phyloP scores from a whole-genome alignment of 176 grass and related monocot genomes.

The Zea luxurians region DNA sequence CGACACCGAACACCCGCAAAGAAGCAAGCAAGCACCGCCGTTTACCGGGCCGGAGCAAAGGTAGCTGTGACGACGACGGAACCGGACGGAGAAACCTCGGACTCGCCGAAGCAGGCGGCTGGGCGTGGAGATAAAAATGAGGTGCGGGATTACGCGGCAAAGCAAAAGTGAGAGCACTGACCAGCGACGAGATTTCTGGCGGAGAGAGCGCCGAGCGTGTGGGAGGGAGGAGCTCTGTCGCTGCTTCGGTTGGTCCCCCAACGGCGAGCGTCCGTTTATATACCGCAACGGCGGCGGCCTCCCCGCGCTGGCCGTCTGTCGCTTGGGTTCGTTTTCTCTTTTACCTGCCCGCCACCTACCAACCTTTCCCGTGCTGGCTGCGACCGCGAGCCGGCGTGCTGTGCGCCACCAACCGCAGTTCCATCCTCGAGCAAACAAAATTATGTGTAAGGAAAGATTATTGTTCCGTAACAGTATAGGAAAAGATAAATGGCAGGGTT shows the following conservation, averaged over 20 bases:
- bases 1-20: background rate
- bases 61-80: background rate
- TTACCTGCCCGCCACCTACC: conserved; percentile 35
- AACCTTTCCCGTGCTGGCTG: conserved; percentile 21
- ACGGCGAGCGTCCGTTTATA: conserved; percentile 21
- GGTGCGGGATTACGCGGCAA: no score
- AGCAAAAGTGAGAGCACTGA: conserved; percentile 17
- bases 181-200: conserved; percentile 29
- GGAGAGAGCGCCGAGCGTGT: background rate
- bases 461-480: background rate
- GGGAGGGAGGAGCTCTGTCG: background rate
- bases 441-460: no score
- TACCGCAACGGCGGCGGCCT: conserved; percentile 36
- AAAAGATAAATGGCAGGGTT: no score
- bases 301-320: background rate
- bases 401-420: conserved; percentile 38
- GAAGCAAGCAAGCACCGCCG: background rate
- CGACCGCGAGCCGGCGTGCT: conserved; percentile 38
- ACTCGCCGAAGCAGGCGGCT: conserved; percentile 11
- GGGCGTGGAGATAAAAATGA: no score
- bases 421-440: background rate
- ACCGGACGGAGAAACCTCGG: background rate
- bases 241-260: conserved; percentile 1
- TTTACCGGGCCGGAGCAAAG: background rate
- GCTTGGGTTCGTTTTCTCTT: background rate